Conservation (phyloP, 164 flowering plant genomes). For the Malania oleifera region DNA sequence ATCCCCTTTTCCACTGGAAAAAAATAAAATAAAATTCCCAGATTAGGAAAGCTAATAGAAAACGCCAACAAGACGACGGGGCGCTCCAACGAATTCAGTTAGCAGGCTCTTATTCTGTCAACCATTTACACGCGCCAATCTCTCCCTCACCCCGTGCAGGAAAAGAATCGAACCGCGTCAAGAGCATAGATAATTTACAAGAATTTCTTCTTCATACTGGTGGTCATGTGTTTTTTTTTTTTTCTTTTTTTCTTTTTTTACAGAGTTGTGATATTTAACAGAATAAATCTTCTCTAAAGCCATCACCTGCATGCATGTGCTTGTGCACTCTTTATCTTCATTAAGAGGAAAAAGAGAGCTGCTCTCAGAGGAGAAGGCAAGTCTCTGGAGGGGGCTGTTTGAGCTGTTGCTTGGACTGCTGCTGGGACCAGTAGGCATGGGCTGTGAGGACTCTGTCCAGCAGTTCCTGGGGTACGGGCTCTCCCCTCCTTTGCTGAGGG, state of each 20-base stretch:
- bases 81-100: slow-evolving; percentile 11
- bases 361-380: slow-evolving; percentile 38
- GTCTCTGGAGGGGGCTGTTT: slow-evolving; percentile 32
- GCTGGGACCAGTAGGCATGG: slow-evolving; percentile 67
- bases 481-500: slow-evolving; percentile 81
- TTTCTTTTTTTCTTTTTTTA: slow-evolving; percentile 15
- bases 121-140: slow-evolving; percentile 29
- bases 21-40: no score
- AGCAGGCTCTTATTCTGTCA: slow-evolving; percentile 28
- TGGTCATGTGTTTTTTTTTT: no score
- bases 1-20: neutral
- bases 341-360: no score
- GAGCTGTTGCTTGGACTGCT: slow-evolving; percentile 56
- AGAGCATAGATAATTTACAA: slow-evolving; percentile 19
- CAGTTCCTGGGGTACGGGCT: slow-evolving; percentile 80
- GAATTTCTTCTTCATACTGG: slow-evolving; percentile 1
- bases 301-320: neutral
- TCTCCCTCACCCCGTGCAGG: slow-evolving; percentile 5
- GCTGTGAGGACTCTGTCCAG: slow-evolving; percentile 65
- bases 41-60: slow-evolving; percentile 1
- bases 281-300: neutral
- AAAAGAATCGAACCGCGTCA: slow-evolving; percentile 16
- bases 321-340: neutral
- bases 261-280: slow-evolving; percentile 10
- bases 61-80: neutral